A percentile compares a stretch with the other conserved stretches of the same genome.
Evolutionary conservation across 768 basidiomycete species (phyloP).

Genomic region (Boletus pseudo-olivaceus): DNA sequence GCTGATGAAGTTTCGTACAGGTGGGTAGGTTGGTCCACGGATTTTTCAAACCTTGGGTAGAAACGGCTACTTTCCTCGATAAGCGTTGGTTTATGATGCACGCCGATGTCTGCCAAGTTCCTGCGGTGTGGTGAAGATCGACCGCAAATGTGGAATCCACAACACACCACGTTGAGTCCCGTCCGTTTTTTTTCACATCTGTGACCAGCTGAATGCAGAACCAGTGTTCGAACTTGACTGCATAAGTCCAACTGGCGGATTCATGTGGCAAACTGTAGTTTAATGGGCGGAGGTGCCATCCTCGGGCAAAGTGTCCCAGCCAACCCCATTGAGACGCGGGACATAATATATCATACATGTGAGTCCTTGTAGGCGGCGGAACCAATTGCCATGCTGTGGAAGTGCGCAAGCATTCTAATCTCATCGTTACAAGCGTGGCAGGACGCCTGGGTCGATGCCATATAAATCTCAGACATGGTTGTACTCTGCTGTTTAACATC

Average conservation of each 20-base stretch:
- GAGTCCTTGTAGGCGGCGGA: constrained; percentile 6
- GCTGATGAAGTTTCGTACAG: constrained; percentile 1
- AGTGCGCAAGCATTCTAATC: background rate
- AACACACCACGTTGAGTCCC: background rate
- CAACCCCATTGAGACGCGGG: constrained; percentile 4
- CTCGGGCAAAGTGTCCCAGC: background rate
- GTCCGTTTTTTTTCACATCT: background rate
- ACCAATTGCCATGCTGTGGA: constrained; percentile 25
- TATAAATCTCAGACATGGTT: constrained; percentile 18
- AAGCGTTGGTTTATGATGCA: background rate
- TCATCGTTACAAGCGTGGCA: background rate
- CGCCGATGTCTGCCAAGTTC: background rate
- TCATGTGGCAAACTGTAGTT: constrained; percentile 9
- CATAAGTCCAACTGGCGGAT: background rate
- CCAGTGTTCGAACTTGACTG: background rate
- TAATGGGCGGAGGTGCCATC: background rate
- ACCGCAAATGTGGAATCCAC: background rate
- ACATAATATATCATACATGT: constrained; percentile 17
- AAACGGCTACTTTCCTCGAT: background rate
- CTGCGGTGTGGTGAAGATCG: constrained; percentile 2
- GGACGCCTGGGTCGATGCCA: background rate
- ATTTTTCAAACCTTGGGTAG: background rate
- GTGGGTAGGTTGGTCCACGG: constrained; percentile 4
- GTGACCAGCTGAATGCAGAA: background rate
- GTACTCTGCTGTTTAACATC: background rate